Evolutionary conservation across 495 filamentous ascomycete genomes (phyloP).

Genomic region (Gamarada debralockiae): DNA sequence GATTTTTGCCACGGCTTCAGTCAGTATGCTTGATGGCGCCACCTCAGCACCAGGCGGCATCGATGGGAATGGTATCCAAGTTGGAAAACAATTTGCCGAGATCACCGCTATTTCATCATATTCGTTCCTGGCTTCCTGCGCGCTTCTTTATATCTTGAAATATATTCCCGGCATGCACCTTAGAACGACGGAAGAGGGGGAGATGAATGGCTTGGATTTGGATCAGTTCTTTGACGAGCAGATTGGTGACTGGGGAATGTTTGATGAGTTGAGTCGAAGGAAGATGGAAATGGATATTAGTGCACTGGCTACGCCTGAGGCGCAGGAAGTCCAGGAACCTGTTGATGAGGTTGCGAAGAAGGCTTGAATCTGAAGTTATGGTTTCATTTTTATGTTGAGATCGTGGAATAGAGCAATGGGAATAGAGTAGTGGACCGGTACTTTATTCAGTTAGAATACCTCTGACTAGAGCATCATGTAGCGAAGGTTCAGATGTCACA

Average conservation of each 20-base stretch:
- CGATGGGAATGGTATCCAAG: slow-evolving; percentile 55
- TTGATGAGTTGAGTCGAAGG: slow-evolving; percentile 17
- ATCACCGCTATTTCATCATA: slow-evolving; percentile 53
- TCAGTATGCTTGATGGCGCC: slow-evolving; percentile 39
- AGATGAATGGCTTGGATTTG: slow-evolving; percentile 52
- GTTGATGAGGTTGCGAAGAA: slow-evolving; percentile 2
- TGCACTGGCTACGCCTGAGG: slow-evolving; percentile 1
- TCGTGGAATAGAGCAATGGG: too few relatives aligned
- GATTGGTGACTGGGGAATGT: slow-evolving; percentile 37
- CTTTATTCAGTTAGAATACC: too few relatives aligned
- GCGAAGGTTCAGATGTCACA: too few relatives aligned
- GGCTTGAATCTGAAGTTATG: background rate
- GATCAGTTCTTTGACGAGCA: slow-evolving; percentile 60
- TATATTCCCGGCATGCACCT: slow-evolving; percentile 56
- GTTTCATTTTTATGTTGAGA: too few relatives aligned
- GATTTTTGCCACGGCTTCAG: slow-evolving; percentile 44
- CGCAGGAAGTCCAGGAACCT: slow-evolving; percentile 2
- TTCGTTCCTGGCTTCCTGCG: slow-evolving; percentile 49
- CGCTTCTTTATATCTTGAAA: slow-evolving; percentile 51
- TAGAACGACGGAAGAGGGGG: slow-evolving; percentile 50
- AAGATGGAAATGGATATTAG: slow-evolving; percentile 15
- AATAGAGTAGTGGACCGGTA: too few relatives aligned
- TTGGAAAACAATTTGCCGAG: slow-evolving; percentile 56
- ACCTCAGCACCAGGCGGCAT: slow-evolving; percentile 47
- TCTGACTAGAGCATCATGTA: too few relatives aligned